A percentile compares a stretch with the other conserved stretches of the same genome.
Conservation (phyloP, 2,329 filamentous ascomycete genomes). For the Sarocladium kiliense region DNA sequence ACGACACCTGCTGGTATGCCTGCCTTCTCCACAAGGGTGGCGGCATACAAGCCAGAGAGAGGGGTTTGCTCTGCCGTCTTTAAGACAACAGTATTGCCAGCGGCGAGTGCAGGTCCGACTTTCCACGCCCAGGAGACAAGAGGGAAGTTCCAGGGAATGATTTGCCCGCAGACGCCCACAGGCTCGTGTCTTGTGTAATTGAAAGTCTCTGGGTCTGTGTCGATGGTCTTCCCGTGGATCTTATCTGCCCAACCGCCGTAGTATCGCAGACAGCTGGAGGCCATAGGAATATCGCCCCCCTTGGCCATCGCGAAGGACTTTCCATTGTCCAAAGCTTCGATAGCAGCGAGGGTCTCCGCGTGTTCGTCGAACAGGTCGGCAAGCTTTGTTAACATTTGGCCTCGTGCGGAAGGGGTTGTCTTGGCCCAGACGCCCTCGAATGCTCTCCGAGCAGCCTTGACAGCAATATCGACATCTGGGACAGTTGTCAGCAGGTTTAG, state of each 20-base stretch:
- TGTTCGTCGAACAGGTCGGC: conserved; percentile 67
- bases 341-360: conserved; percentile 38
- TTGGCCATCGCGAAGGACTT: conserved; percentile 58
- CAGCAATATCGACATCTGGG: conserved; percentile 64
- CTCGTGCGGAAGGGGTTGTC: conserved; percentile 62
- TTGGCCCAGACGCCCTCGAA: conserved; percentile 65
- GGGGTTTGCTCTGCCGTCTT: conserved; percentile 74
- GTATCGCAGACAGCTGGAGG: conserved; percentile 26
- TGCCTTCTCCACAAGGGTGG: conserved; percentile 62
- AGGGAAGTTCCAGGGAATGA: conserved; percentile 84
- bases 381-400: conserved; percentile 62
- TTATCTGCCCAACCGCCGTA: conserved; percentile 79
- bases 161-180: conserved; percentile 72
- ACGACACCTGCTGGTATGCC: conserved; percentile 71
- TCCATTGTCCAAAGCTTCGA: conserved; percentile 76
- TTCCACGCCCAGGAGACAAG: conserved; percentile 77
- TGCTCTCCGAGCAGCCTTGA: conserved; percentile 72
- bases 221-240: conserved; percentile 75
- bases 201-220: conserved; percentile 68
- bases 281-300: conserved; percentile 53
- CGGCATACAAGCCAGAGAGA: conserved; percentile 61
- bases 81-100: conserved; percentile 65
- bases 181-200: conserved; percentile 60
- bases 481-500: background rate
- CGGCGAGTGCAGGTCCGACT: conserved; percentile 65